phyloP scores from a whole-genome alignment of 805 yeast species.

The Spathaspora gorwiae region DNA sequence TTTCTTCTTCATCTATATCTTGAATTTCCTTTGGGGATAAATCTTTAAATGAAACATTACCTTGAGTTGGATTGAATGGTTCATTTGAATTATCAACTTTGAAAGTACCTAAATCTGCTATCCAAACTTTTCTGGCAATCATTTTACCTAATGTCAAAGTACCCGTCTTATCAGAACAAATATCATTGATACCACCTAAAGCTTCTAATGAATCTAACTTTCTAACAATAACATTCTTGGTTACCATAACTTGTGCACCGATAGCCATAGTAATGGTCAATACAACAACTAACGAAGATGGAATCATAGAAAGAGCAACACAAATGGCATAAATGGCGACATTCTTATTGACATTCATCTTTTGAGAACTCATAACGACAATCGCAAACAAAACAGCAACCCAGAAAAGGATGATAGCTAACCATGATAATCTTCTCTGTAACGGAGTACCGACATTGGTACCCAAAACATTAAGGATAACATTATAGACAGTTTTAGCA shows the following conservation, averaged over 20 bases:
- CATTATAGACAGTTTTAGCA: constrained; percentile 46
- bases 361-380: constrained; percentile 81
- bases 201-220: constrained; percentile 76
- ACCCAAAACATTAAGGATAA: constrained; percentile 68
- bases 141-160: constrained; percentile 77
- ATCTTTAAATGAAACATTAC: constrained; percentile 36
- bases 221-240: constrained; percentile 66
- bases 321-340: constrained; percentile 88
- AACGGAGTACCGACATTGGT: constrained; percentile 77
- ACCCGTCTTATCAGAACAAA: constrained; percentile 82
- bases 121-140: constrained; percentile 68
- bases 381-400: constrained; percentile 84
- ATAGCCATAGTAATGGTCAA: constrained; percentile 84
- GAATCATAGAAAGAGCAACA: constrained; percentile 78
- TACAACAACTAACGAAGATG: constrained; percentile 75
- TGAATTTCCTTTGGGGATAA: constrained; percentile 33
- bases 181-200: constrained; percentile 72
- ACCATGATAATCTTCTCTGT: constrained; percentile 67
- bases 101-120: constrained; percentile 59
- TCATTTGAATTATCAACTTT: constrained; percentile 51
- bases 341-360: constrained; percentile 66
- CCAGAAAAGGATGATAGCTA: constrained; percentile 67
- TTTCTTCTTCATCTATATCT: constrained; percentile 30
- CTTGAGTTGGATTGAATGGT: constrained; percentile 61
- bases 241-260: constrained; percentile 71